A percentile compares a stretch with the other conserved stretches of the same genome.
phyloP scores from a whole-genome alignment of 2,329 filamentous ascomycete species.

The Fusarium sp. region DNA sequence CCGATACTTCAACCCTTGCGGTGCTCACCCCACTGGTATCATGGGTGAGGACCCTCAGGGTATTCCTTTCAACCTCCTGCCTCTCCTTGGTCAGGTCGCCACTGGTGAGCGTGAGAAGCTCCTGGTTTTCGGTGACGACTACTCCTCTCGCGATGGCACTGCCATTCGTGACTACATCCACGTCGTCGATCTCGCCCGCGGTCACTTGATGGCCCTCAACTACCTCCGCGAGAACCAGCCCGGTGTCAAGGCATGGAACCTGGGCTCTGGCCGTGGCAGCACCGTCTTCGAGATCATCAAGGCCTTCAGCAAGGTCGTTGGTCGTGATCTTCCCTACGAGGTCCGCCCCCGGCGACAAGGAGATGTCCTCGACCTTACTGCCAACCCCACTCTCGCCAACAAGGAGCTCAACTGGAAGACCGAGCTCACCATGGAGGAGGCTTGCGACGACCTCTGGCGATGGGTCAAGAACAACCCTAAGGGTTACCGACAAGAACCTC shows the following conservation, averaged over 20 bases:
- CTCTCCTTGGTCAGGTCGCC: slow-evolving; percentile 93
- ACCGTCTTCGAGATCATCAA: slow-evolving; percentile 98
- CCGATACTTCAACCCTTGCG: slow-evolving; percentile 97
- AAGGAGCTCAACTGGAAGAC: slow-evolving; percentile 93
- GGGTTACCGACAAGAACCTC: slow-evolving; percentile 93
- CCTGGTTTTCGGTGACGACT: slow-evolving; percentile 94
- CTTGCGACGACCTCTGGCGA: slow-evolving; percentile 93
- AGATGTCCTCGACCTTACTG: slow-evolving; percentile 94
- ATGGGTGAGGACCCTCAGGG: slow-evolving; percentile 99
- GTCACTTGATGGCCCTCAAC: slow-evolving; percentile 89
- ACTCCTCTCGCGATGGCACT: slow-evolving; percentile 88
- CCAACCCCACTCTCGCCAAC: slow-evolving; percentile 88
- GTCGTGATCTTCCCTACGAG: slow-evolving; percentile 86
- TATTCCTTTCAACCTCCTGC: slow-evolving; percentile 94
- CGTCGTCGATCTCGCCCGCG: slow-evolving; percentile 87
- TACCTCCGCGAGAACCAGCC: slow-evolving; percentile 86
- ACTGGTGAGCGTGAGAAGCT: slow-evolving; percentile 95
- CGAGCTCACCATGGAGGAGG: slow-evolving; percentile 88
- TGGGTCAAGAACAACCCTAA: slow-evolving; percentile 98
- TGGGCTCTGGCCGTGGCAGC: slow-evolving; percentile 92
- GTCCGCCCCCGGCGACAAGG: slow-evolving; percentile 84
- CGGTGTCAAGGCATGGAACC: slow-evolving; percentile 94
- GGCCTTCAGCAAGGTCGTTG: slow-evolving; percentile 89
- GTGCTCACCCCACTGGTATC: slow-evolving; percentile 92
- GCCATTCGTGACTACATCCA: slow-evolving; percentile 99